Percentiles rank a stretch among this genome's conserved stretches.
phyloP scores from a whole-genome alignment of 2,329 filamentous ascomycete genomes.

The Sordariomycetes sp. region DNA sequence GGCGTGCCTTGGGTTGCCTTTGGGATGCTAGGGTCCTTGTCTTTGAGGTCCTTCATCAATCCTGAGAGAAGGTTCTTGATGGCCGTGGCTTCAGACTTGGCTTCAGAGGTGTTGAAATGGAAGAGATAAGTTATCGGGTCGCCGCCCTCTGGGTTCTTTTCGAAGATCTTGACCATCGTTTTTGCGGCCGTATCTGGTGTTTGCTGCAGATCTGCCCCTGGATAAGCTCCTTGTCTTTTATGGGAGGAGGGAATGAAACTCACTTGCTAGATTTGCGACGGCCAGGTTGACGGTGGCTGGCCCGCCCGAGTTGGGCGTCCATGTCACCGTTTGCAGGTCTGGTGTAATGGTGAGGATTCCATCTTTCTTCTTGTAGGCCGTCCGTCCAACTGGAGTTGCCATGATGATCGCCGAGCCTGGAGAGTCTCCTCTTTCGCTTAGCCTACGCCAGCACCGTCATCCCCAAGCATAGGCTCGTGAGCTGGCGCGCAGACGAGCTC shows the following conservation, averaged over 20 bases:
- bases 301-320: slow-evolving; percentile 63
- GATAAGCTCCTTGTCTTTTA: neutral
- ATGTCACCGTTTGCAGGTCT: slow-evolving; percentile 68
- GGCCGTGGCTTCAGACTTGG: slow-evolving; percentile 73
- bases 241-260: slow-evolving; percentile 18
- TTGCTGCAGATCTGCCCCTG: slow-evolving; percentile 71
- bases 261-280: slow-evolving; percentile 75
- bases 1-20: slow-evolving; percentile 24
- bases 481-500: too few species aligned
- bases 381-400: slow-evolving; percentile 54
- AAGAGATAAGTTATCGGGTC: slow-evolving; percentile 72
- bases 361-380: slow-evolving; percentile 93
- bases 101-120: slow-evolving; percentile 74
- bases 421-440: too few species aligned
- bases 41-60: slow-evolving; percentile 63
- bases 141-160: slow-evolving; percentile 49
- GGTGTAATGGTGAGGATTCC: slow-evolving; percentile 68
- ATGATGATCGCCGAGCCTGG: too few species aligned
- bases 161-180: slow-evolving; percentile 90
- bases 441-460: too few species aligned
- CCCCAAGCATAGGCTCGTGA: too few species aligned
- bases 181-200: slow-evolving; percentile 82
- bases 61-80: slow-evolving; percentile 76
- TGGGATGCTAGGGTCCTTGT: slow-evolving; percentile 38
- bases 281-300: slow-evolving; percentile 59